Evolutionary conservation across 148 eudicot species (phyloP).

Genomic region (Arctostaphylos glauca): DNA sequence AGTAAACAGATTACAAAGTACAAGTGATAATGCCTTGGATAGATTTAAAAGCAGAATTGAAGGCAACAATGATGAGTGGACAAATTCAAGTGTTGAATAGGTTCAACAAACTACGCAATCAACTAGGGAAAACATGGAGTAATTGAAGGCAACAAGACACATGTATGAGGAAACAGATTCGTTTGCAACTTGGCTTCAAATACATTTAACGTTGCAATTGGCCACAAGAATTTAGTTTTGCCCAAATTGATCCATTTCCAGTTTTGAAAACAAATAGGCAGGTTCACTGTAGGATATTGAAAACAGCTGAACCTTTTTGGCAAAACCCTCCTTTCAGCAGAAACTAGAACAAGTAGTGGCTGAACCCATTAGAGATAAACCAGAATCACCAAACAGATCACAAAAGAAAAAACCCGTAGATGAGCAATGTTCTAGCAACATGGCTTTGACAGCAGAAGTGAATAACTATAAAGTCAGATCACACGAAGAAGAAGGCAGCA

Average conservation of each 20-base stretch:
- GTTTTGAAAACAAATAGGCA: background rate
- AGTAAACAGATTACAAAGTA: background rate
- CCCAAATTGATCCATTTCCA: slow-evolving; percentile 8
- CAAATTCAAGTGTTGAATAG: background rate
- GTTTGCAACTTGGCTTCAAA: background rate
- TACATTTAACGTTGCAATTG: background rate
- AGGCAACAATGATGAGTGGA: background rate
- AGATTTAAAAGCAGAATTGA: background rate
- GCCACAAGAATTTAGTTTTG: background rate
- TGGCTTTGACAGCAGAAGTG: background rate
- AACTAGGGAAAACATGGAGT: background rate
- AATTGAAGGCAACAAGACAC: background rate
- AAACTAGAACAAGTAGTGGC: background rate
- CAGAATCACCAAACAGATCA: background rate
- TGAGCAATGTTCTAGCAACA: background rate
- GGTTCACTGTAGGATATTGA: background rate
- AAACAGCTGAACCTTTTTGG: background rate
- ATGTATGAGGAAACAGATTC: background rate
- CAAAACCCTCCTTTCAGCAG: background rate
- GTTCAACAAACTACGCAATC: background rate
- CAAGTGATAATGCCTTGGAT: too few species aligned
- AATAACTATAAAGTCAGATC: background rate
- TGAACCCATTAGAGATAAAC: background rate
- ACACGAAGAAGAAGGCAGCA: background rate
- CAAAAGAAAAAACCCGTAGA: background rate